Base-by-base conservation (phyloP, 2,329 filamentous ascomycete genomes). In the Exutisphaerella laricina region DNA sequence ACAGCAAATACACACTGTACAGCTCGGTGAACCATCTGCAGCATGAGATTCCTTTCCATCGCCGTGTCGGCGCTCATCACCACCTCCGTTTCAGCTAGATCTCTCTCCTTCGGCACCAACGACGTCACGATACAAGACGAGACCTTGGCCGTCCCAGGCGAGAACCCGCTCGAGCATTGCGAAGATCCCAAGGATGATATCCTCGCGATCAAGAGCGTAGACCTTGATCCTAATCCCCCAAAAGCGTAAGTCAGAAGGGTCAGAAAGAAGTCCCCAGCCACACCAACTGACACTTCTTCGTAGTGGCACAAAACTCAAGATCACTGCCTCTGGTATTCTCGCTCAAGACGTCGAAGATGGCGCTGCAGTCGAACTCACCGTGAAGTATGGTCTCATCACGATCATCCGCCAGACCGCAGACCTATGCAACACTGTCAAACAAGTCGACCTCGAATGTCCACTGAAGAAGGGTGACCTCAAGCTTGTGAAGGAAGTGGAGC, bases 351-450 rank as follows among this genome's bases (percentile, higher is more conserved):
- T 98, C 52, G 77, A 80, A 42, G 65, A 88, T 45, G 90, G 88
- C 45, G 87, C 90, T 47, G 87, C 85, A 58, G 84, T 96, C 50
- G 74, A 83, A 35, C 66, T 98, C 29, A 77, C 82, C 54, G 90
- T 98, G 69, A 96, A 95, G 71, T 96, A 94, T 66, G 90, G 90
- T 48, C 74, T 95, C 54, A 96, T 98, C 66, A 85, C 81, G 42
- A 78, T 98, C 52, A 80, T 98, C 66, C 86, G 78, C 66, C 85
- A 85, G 53, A 78, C 75, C 54, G 81, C 83, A 58, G 84, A 95
- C 62, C 78, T 97, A 26, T 98, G 92, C 72, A 85, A 96, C 48
- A 84, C 94, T 65, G 79, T 94, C 53, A 73, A 78, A 63, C 88
- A 96, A 55, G 87, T 96, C 32, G 88, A 96, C 58, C 72, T 97